Conservation (phyloP, 1,284 basidiomycete genomes). For the Peniophora sp. region DNA sequence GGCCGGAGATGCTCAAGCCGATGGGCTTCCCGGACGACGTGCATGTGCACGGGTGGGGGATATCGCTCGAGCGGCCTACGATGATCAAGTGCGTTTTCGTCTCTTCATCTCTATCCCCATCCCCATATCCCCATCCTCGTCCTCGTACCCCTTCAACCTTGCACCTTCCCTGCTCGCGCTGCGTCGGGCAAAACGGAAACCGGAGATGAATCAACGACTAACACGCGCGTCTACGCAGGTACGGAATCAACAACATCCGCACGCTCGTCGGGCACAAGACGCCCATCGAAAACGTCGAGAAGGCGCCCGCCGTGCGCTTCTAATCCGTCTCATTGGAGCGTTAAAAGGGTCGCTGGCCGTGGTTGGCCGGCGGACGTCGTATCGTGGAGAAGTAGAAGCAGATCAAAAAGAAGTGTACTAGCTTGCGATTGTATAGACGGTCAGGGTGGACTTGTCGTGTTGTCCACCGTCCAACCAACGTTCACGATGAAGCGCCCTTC, state of each 20-base stretch:
- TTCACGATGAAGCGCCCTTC: no score
- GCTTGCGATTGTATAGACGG: no score
- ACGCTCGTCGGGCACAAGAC: slow-evolving; percentile 98
- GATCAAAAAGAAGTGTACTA: neutral
- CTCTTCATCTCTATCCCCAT: neutral
- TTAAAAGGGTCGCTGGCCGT: no score
- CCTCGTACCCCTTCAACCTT: no score
- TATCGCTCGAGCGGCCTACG: slow-evolving; percentile 94
- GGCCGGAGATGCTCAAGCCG: slow-evolving; percentile 98
- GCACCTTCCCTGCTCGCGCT: no score
- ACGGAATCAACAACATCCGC: slow-evolving; percentile 92
- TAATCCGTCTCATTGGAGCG: slow-evolving; percentile 29
- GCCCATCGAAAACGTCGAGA: slow-evolving; percentile 83
- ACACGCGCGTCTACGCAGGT: slow-evolving; percentile 31
- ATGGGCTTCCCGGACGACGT: slow-evolving; percentile 99
- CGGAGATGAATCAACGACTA: slow-evolving; percentile 3
- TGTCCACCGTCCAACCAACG: no score
- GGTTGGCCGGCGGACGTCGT: neutral
- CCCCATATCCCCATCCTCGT: neutral
- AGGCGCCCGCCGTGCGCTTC: slow-evolving; percentile 85
- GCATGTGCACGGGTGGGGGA: slow-evolving; percentile 95
- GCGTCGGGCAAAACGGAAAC: no score
- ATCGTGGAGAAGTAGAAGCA: neutral
- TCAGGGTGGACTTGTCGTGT: no score
- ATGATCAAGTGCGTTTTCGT: slow-evolving; percentile 84